Evolutionary conservation across 495 filamentous ascomycete species (phyloP), one percentile per base, ranked within the genome.

Genomic region (Monascus purpureus): DNA sequence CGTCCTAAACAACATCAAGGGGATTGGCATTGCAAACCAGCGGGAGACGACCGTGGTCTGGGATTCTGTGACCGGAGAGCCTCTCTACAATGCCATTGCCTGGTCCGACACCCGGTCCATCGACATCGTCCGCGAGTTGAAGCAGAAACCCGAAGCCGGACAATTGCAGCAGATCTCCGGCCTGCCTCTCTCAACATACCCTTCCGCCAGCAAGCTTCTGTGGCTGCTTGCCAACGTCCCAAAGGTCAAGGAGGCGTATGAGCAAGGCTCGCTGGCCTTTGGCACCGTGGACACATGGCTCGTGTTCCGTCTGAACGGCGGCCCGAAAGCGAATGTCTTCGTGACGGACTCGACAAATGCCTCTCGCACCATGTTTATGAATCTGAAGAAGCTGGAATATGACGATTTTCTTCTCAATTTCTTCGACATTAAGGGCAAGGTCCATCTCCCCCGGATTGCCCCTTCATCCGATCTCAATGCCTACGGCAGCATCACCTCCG

Each of bases 341-440:
- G 82, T 96, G 34, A 86, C 88, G 9, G 88, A 96, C 55, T 71
- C 77, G 18, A 93, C 87, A 25, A 96, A 96, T 55, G 87, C 88
- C 11, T 92, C 83, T 16, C 65, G 88, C 32, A 96, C 88, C 24
- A 95, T 94, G 88, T 93, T 95, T 55, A 83, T 93, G 68, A 90
- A 93, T 46, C 60, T 96, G 15, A 65, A 78, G 39, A 84, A 75
- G 1, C 55, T 92, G n/a, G 57, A 82, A 44, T 96, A 95, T 49
- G 85, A 92, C 47, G 73, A 86, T 37, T 67, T 59, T 18, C 68
- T 93, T 3, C 66, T 96, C 11, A 61, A 75, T 27, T 96, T 93
- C 57, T 95, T 95, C 49, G 73, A 73, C 8, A 70, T 92, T 32
- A 77, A 82, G 53, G 62, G 63, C 14, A 71, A 61, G 36, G 53